Conservation (phyloP, 2,329 filamentous ascomycete species). For the Xylariaceae sp. region DNA sequence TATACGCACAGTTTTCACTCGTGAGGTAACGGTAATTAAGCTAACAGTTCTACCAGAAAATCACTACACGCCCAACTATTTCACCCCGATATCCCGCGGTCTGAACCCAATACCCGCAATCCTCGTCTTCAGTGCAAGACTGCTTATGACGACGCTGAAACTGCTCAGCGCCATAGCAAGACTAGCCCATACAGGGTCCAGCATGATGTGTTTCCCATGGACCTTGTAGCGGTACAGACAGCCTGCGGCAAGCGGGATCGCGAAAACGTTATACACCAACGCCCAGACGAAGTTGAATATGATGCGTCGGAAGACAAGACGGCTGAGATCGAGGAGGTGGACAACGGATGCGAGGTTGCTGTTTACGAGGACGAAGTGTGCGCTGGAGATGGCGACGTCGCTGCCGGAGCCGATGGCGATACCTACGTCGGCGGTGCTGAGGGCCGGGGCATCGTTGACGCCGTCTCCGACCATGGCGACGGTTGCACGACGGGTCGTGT, state of each 20-base stretch:
- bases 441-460: slow-evolving; percentile 81
- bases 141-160: slow-evolving; percentile 81
- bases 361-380: slow-evolving; percentile 76
- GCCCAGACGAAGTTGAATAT: slow-evolving; percentile 86
- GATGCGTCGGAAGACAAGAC: slow-evolving; percentile 69
- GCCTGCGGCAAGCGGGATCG: slow-evolving; percentile 76
- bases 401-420: slow-evolving; percentile 80
- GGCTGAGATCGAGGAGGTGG: slow-evolving; percentile 66
- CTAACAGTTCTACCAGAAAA: too few relatives aligned
- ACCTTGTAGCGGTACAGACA: slow-evolving; percentile 58
- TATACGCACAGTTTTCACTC: too few relatives aligned
- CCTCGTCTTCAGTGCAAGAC: slow-evolving; percentile 60
- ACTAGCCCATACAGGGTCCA: slow-evolving; percentile 81
- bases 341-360: slow-evolving; percentile 65
- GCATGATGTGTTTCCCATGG: slow-evolving; percentile 51
- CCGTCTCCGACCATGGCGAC: slow-evolving; percentile 87
- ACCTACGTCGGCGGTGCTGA: slow-evolving; percentile 74
- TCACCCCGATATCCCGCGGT: slow-evolving; percentile 4
- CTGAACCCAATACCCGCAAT: slow-evolving; percentile 35
- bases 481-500: slow-evolving; percentile 38
- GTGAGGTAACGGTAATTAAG: too few relatives aligned
- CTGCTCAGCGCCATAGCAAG: slow-evolving; percentile 91
- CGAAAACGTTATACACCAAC: slow-evolving; percentile 71
- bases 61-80: too few relatives aligned
- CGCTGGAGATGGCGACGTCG: slow-evolving; percentile 76